Base-by-base conservation (phyloP, 1,284 basidiomycete species). In the Trametes sp. region DNA sequence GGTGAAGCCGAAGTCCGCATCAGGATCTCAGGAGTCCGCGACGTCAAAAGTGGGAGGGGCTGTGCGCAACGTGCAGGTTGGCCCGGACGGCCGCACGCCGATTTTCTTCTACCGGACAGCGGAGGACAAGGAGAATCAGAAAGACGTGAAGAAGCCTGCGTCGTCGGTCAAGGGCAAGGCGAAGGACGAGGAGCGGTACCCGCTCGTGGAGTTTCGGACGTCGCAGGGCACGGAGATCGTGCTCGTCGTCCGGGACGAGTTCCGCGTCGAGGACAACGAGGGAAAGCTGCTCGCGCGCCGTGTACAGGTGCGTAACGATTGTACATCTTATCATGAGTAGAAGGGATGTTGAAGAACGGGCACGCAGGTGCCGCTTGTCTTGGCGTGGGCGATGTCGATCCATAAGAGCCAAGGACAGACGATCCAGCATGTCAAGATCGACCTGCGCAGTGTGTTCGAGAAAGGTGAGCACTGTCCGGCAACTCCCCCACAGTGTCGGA, bases 351-450 rank as follows among this genome's bases (percentile, higher is more conserved):
- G 35, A 54, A 61, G 10, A 24, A n/a, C 19, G 4, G 10, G 8
- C 42, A 10, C n/a, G 7, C 23, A 45, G 91, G 76, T 95, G 1
- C 94, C 93, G 0, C 78, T 96, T 35, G 94, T 96, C 61, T 83
- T 95, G n/a, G 87, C 93, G 0, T 96, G 93, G 94, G 94, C 94
- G 0, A 93, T 95, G 89, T 95, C 93, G 56, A 98, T 98, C 57
- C 96, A 98, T 76, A 98, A 98, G 77, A 92, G 92, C 35, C 95
- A 96, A 75, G 94, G 94, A 2, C 94, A 96, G 77, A 96, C 93
- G 0, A 81, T 97, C 21, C 90, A 95, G 59, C 84, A 92, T 24
- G 93, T 97, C 57, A 94, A 89, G 75, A 87, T 95, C 44, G 93
- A 95, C 72, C 78, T 95, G 26, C 86, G 84, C 4, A 87, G 86